These are phyloP conservation scores for Linum trigynum DNA, from an alignment of 345 rosid genomes.

Conservation along the genomic window DNA sequence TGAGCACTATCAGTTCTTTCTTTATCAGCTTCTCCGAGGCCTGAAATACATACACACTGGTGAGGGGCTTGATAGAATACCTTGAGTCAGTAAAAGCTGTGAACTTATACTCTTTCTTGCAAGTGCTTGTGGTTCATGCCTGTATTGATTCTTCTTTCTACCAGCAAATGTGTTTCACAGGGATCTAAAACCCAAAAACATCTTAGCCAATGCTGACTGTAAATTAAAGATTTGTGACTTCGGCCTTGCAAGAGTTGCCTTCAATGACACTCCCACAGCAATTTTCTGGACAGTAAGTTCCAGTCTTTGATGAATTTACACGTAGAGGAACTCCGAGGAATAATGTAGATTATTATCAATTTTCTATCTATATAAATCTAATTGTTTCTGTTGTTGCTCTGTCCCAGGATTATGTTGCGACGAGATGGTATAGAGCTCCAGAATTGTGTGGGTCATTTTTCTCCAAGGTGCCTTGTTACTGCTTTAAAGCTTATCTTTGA, in stretches of 20 bases:
- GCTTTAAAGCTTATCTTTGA: not conserved
- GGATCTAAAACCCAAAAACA: slow-evolving; percentile 3
- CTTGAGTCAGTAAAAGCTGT: not conserved
- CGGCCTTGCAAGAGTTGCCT: slow-evolving; percentile 1
- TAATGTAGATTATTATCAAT: not conserved
- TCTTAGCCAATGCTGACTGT: slow-evolving; percentile 4
- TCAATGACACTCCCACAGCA: slow-evolving; percentile 1
- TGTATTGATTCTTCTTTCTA: not conserved
- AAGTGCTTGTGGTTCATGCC: not conserved
- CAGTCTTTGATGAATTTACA: not conserved
- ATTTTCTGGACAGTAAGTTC: slow-evolving; percentile 3
- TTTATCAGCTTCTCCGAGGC: not conserved
- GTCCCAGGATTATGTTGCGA: slow-evolving; percentile 4
- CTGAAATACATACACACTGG: not conserved
- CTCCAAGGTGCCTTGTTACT: not conserved
- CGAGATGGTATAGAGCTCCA: slow-evolving; percentile 3
- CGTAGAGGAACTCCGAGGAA: not conserved
- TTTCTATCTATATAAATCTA: not conserved
- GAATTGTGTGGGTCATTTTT: slow-evolving; percentile 4
- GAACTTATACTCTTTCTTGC: not conserved
- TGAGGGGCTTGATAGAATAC: not conserved
- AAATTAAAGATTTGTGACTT: slow-evolving; percentile 5
- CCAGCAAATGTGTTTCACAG: slow-evolving; percentile 5
- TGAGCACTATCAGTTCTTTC: slow-evolving; percentile 6
- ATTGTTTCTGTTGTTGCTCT: not conserved